Evolutionary conservation across 1,139 yeast species (phyloP), one percentile per base, ranked within the genome.

Genomic region (Zygosaccharomyces pseudobailii): DNA sequence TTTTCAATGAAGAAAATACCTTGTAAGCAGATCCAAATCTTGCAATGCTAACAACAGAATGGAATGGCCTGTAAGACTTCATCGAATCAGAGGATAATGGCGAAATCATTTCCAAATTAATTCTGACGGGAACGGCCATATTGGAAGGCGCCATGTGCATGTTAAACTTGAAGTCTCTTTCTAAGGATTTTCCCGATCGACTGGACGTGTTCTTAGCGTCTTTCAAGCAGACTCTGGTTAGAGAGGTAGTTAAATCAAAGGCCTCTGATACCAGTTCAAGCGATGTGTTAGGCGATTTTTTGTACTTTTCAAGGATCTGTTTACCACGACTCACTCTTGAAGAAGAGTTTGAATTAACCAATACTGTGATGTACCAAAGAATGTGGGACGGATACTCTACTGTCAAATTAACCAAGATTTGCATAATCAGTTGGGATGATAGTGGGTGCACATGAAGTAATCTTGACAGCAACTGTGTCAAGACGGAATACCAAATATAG

Each of bases 381-480:
- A 92, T 80, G 53, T 88, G 95, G 28, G 79, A 76, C 0, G 97
- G 96, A 62, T 88, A 92, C 28, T 78, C 75, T 32, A 71, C 67
- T 0, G 85, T 73, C 5, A 89, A 74, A 13, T 73, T 70, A 7
- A 77, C 68, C 13, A 90, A 71, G 20, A 92, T 78, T 17, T 70
- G 68, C 41, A 77, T 71, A 25, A 92, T 72, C 20, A 83, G 67
- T 2, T 72, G 74, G 35, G 76, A 78, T 0, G 94, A 84, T 0
- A 73, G 71, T 3, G 68, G 66, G 55, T 85, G 83, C 1, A 75
- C 70, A 58, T 87, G 95, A 1, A 80, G 73, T 47, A 90, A 75
- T 58, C 98, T 74, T 1, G 97, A 88, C 10, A 92, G 68, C 33
- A 94, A 68, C 64, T 92, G 97, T 0, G 97, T 87, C 25, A 92